Percentiles rank a stretch among this genome's conserved stretches.
Conservation (phyloP, 2,329 filamentous ascomycete genomes). For the Fonsecaea erecta region DNA sequence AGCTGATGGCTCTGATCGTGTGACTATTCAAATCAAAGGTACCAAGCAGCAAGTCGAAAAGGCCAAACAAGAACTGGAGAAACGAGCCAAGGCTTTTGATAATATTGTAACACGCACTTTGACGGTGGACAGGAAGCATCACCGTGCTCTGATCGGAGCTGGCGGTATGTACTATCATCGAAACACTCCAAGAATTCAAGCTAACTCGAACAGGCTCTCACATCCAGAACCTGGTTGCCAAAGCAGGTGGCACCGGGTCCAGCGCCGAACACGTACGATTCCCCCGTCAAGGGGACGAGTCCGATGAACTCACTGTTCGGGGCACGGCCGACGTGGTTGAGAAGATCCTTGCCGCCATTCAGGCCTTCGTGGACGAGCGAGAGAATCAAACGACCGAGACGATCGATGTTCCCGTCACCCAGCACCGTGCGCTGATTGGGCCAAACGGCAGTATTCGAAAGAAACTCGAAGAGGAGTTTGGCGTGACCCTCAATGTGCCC, state of each 20-base stretch:
- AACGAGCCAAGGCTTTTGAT: constrained; percentile 85
- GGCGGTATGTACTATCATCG: constrained; percentile 66
- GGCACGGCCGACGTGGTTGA: constrained; percentile 83
- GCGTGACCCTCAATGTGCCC: constrained; percentile 85
- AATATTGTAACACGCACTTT: constrained; percentile 83
- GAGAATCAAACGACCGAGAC: constrained; percentile 79
- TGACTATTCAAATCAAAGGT: constrained; percentile 89
- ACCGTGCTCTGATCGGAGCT: constrained; percentile 84
- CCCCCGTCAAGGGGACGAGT: constrained; percentile 82
- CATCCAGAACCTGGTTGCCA: constrained; percentile 81
- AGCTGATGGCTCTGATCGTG: constrained; percentile 71
- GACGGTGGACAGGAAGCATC: constrained; percentile 92
- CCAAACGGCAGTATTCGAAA: constrained; percentile 87
- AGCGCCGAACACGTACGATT: constrained; percentile 91
- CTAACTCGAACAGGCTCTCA: constrained; percentile 67
- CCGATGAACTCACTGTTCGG: constrained; percentile 84
- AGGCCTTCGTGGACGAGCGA: constrained; percentile 79
- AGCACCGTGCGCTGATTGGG: constrained; percentile 89
- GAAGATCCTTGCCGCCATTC: constrained; percentile 81
- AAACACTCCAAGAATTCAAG: not conserved
- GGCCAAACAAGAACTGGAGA: constrained; percentile 86
- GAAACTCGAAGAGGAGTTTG: constrained; percentile 82
- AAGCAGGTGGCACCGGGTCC: constrained; percentile 88
- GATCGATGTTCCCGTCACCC: constrained; percentile 82
- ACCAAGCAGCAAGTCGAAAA: constrained; percentile 89